Conservation (phyloP, 441 rosid genomes). For the Erysimum cheiri region DNA sequence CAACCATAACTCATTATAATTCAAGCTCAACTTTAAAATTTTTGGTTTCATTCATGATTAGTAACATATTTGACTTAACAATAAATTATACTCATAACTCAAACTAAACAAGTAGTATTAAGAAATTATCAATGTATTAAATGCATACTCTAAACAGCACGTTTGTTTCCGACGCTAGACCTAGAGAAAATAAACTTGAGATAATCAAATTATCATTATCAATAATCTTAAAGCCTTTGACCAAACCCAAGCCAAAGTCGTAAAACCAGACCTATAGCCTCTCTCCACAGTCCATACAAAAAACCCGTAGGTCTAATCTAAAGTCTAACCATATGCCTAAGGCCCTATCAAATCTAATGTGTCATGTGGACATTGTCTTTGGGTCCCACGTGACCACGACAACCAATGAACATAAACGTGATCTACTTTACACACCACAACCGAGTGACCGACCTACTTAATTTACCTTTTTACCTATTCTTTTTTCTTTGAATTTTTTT, state of each 20-base stretch:
- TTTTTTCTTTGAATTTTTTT: too few relatives aligned
- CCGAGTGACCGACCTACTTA: neutral
- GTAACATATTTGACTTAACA: too few relatives aligned
- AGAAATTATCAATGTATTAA: too few relatives aligned
- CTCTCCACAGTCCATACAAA: neutral
- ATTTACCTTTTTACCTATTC: neutral
- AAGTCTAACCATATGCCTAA: conserved; percentile 1
- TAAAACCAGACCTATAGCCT: neutral
- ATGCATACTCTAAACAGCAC: too few relatives aligned
- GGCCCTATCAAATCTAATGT: conserved; percentile 7
- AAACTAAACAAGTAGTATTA: too few relatives aligned
- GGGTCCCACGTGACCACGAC: conserved; percentile 24
- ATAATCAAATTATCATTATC: neutral
- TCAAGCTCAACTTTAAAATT: too few relatives aligned
- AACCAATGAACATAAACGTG: conserved; percentile 32
- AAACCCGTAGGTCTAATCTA: neutral
- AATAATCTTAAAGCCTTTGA: conserved; percentile 8
- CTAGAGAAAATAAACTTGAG: too few relatives aligned
- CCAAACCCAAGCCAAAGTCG: neutral
- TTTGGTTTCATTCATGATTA: too few relatives aligned
- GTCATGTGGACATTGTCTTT: conserved; percentile 13
- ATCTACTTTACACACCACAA: conserved; percentile 18
- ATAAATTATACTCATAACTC: too few relatives aligned
- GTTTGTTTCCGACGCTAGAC: too few relatives aligned
- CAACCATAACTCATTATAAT: too few relatives aligned